phyloP scores from a whole-genome alignment of 2,329 filamentous ascomycete genomes.

The Colletotrichum camelliae region DNA sequence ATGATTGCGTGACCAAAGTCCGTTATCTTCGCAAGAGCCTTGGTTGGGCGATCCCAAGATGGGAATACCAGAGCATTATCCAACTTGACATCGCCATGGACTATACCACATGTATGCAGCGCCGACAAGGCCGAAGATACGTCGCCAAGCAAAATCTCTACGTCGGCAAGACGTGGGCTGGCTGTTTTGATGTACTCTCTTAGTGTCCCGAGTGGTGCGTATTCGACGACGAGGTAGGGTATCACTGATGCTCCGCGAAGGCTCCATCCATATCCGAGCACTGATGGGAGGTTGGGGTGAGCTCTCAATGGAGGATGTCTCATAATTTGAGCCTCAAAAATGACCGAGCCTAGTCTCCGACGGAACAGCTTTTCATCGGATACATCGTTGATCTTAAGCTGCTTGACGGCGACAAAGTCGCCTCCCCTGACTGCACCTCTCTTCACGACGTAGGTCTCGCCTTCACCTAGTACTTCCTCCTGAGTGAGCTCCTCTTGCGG shows the following conservation, averaged over 20 bases:
- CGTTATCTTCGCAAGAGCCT: not conserved
- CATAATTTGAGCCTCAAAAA: not conserved
- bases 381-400: not conserved
- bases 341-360: not conserved
- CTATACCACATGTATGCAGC: not conserved
- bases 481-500: not conserved
- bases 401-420: not conserved
- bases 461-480: not conserved
- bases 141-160: not conserved
- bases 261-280: not conserved
- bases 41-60: not conserved
- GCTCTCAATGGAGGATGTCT: not conserved
- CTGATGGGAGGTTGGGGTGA: not conserved
- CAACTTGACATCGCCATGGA: not conserved
- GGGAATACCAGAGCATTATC: not conserved
- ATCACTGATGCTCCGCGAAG: not conserved
- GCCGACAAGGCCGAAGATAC: not conserved
- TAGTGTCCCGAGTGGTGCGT: not conserved
- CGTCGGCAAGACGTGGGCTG: not conserved
- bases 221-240: not conserved
- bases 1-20: not conserved
- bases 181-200: not conserved
- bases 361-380: not conserved
- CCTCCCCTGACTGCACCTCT: not conserved
- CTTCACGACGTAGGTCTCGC: not conserved